phyloP scores from a whole-genome alignment of 306 rosid genomes.

The Pyrus communis region DNA sequence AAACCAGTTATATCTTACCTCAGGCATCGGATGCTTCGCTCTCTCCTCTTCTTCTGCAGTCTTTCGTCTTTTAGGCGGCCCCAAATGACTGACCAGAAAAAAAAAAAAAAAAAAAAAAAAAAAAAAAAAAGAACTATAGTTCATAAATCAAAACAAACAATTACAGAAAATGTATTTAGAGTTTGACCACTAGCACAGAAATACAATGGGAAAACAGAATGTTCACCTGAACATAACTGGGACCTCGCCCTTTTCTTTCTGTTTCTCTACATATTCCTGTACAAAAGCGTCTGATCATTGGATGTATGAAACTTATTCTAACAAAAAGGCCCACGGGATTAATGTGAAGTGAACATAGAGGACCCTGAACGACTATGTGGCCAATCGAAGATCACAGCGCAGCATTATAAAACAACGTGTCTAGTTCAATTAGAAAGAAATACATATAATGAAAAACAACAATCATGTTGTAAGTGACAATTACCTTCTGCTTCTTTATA shows the following conservation, averaged over 20 bases:
- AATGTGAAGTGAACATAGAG: background rate
- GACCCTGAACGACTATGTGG: background rate
- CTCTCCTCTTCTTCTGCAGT: constrained; percentile 94
- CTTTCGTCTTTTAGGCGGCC: constrained; percentile 83
- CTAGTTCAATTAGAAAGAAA: background rate
- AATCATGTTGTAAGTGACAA: background rate
- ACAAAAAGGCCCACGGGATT: background rate
- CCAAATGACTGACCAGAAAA: constrained; percentile 75
- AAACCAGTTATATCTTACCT: constrained; percentile 42
- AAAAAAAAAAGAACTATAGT: constrained; percentile 20
- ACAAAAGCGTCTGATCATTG: constrained; percentile 25
- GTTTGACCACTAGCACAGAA: constrained; percentile 3
- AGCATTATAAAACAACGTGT: background rate
- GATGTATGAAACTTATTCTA: background rate
- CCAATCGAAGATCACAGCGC: background rate
- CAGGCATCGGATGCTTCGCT: constrained; percentile 80
- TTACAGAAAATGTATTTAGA: constrained; percentile 6
- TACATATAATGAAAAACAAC: background rate
- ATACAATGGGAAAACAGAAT: background rate
- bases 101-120: constrained; percentile 14
- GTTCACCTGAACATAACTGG: constrained; percentile 98
- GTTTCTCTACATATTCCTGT: constrained; percentile 90
- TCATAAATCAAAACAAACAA: constrained; percentile 21
- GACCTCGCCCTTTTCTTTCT: constrained; percentile 85
- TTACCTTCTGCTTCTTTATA: constrained; percentile 85